Conservation (phyloP, 768 basidiomycete species). For the Gymnopilus dilepis region DNA sequence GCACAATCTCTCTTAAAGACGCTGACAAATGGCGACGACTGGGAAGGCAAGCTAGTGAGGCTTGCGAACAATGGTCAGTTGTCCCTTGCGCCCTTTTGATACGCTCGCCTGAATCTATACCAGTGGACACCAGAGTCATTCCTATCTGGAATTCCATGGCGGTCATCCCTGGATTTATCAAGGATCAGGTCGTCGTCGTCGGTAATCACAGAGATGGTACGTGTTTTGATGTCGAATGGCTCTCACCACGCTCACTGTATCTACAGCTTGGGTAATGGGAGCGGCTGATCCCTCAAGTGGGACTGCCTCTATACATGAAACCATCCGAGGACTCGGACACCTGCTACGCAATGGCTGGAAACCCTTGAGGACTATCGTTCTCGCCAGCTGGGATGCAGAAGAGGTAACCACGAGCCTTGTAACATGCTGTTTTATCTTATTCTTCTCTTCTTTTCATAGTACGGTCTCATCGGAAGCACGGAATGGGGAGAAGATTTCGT, state of each 20-base stretch:
- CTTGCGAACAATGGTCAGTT: slow-evolving; percentile 59
- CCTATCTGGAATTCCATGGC: slow-evolving; percentile 93
- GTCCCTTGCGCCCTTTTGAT: not conserved
- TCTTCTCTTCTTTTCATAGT: slow-evolving; percentile 27
- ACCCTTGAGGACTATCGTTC: slow-evolving; percentile 73
- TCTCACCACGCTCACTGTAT: slow-evolving; percentile 45
- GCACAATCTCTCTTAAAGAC: slow-evolving; percentile 62
- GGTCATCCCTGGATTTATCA: slow-evolving; percentile 80
- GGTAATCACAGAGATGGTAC: slow-evolving; percentile 90
- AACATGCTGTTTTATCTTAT: too few relatives aligned
- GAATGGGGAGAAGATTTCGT: slow-evolving; percentile 95
- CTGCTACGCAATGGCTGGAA: slow-evolving; percentile 80
- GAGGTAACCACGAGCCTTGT: slow-evolving; percentile 45
- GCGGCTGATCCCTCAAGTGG: slow-evolving; percentile 83
- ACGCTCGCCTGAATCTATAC: not conserved
- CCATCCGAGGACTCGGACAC: slow-evolving; percentile 74
- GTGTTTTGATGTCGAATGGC: slow-evolving; percentile 75
- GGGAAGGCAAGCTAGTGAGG: slow-evolving; percentile 49
- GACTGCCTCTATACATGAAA: slow-evolving; percentile 77
- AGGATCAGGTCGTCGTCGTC: slow-evolving; percentile 83
- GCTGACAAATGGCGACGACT: slow-evolving; percentile 20
- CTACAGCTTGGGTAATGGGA: slow-evolving; percentile 75
- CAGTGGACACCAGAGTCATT: slow-evolving; percentile 77
- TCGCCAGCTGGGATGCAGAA: slow-evolving; percentile 81
- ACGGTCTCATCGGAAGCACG: slow-evolving; percentile 82